Evolutionary conservation across 176 grass and related monocot species (phyloP).

Genomic region (Hyparrhenia diplandra): DNA sequence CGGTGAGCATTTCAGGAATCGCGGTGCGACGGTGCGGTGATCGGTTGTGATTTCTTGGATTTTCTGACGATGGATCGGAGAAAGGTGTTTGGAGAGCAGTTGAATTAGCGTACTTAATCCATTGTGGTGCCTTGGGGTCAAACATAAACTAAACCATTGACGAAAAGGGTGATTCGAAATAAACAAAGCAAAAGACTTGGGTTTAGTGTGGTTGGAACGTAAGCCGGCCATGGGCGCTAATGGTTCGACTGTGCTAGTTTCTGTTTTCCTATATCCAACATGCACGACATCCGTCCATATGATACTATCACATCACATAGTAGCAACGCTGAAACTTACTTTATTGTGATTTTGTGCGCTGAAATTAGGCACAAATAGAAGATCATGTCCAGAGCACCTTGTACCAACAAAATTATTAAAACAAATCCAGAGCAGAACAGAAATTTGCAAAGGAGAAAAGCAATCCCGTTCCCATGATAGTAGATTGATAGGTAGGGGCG

Average conservation of each 20-base stretch:
- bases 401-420: too few relatives aligned
- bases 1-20: background rate
- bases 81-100: constrained; percentile 23
- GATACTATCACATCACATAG: background rate
- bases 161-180: background rate
- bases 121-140: constrained; percentile 14
- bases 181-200: background rate
- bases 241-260: background rate
- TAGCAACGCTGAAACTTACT: background rate
- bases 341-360: background rate
- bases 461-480: constrained; percentile 2
- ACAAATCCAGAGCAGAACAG: background rate
- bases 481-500: background rate
- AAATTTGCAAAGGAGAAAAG: background rate
- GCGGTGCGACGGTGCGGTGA: background rate
- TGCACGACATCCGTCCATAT: too few relatives aligned
- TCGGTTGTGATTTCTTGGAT: constrained; percentile 23
- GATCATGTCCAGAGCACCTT: background rate
- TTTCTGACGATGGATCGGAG: background rate
- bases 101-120: constrained; percentile 38
- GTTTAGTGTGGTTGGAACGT: constrained; percentile 17
- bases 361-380: background rate
- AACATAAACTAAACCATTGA: constrained; percentile 35
- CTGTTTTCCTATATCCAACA: background rate
- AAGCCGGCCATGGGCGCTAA: background rate